These are phyloP conservation scores for Sarocladium brachiariae DNA, from an alignment of 2,329 filamentous ascomycete genomes.

Conservation along the genomic window DNA sequence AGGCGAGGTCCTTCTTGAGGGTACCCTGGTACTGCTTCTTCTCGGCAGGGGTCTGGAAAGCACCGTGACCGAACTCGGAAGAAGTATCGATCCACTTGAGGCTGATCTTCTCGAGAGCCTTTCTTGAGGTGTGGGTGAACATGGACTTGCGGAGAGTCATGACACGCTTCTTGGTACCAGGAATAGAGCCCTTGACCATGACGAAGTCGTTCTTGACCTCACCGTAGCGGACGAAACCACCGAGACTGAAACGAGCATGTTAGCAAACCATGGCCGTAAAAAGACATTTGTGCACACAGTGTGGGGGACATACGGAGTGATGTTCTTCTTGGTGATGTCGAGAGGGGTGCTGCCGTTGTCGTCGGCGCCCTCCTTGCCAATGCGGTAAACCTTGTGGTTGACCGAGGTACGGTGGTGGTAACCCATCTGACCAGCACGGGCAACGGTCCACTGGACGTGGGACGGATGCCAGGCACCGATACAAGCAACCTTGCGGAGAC, in stretches of 20 bases:
- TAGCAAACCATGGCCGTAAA: slow-evolving; percentile 22
- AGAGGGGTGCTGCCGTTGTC: slow-evolving; percentile 91
- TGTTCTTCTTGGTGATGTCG: slow-evolving; percentile 98
- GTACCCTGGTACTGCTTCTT: slow-evolving; percentile 97
- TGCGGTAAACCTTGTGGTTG: slow-evolving; percentile 99
- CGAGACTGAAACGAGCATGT: slow-evolving; percentile 56
- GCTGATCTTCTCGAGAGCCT: slow-evolving; percentile 96
- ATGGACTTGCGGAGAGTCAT: slow-evolving; percentile 99
- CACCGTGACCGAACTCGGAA: slow-evolving; percentile 99
- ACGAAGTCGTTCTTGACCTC: slow-evolving; percentile 99
- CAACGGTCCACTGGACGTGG: slow-evolving; percentile 99
- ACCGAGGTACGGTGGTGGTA: slow-evolving; percentile 99
- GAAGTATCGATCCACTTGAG: slow-evolving; percentile 99
- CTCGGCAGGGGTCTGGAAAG: slow-evolving; percentile 97
- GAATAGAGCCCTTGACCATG: slow-evolving; percentile 95
- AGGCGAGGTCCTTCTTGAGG: slow-evolving; percentile 90
- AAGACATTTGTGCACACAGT: not conserved
- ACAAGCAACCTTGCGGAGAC: slow-evolving; percentile 99
- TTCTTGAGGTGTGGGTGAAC: slow-evolving; percentile 93
- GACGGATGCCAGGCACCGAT: slow-evolving; percentile 99
- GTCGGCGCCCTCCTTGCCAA: slow-evolving; percentile 87
- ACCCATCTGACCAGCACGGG: slow-evolving; percentile 98
- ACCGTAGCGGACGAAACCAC: slow-evolving; percentile 99
- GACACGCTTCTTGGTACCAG: slow-evolving; percentile 98
- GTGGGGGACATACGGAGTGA: slow-evolving; percentile 83